phyloP scores from a whole-genome alignment of 2,329 filamentous ascomycete genomes.

The Hirsutella thompsonii region DNA sequence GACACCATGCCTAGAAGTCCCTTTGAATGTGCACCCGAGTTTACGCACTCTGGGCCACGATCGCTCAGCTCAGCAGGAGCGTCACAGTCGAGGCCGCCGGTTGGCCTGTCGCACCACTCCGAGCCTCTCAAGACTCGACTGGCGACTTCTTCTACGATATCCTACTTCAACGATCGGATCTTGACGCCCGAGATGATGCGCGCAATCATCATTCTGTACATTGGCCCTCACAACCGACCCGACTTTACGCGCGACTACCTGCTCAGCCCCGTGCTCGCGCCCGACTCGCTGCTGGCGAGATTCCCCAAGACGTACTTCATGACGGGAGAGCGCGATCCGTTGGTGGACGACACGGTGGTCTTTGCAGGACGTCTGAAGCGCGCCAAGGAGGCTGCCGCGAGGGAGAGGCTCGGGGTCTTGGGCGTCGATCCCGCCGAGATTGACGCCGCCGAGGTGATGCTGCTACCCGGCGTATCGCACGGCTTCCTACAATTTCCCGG shows the following conservation, averaged over 20 bases:
- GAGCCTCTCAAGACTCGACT: slow-evolving; percentile 67
- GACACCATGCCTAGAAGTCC: slow-evolving; percentile 15
- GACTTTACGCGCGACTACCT: slow-evolving; percentile 89
- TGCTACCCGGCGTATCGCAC: slow-evolving; percentile 83
- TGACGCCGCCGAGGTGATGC: slow-evolving; percentile 52
- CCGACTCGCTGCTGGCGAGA: slow-evolving; percentile 66
- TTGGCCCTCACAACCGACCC: slow-evolving; percentile 83
- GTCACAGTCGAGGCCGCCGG: slow-evolving; percentile 3
- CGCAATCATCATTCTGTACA: slow-evolving; percentile 96
- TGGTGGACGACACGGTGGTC: slow-evolving; percentile 94
- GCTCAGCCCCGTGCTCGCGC: slow-evolving; percentile 79
- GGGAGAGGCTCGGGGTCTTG: slow-evolving; percentile 6
- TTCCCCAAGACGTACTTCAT: slow-evolving; percentile 93
- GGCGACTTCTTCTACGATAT: slow-evolving; percentile 93
- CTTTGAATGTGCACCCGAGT: slow-evolving; percentile 28
- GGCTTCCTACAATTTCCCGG: slow-evolving; percentile 87
- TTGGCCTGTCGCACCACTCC: slow-evolving; percentile 34
- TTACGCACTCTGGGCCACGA: slow-evolving; percentile 32
- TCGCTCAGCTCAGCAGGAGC: slow-evolving; percentile 11
- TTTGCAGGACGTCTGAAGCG: slow-evolving; percentile 82
- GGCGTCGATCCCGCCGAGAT: slow-evolving; percentile 18
- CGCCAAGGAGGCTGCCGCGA: slow-evolving; percentile 47
- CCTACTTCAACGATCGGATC: slow-evolving; percentile 92
- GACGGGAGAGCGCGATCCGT: slow-evolving; percentile 85
- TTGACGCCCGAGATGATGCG: slow-evolving; percentile 97